Conservation (phyloP, 2,329 filamentous ascomycete genomes). For the Neoscytalidium dimidiatum region DNA sequence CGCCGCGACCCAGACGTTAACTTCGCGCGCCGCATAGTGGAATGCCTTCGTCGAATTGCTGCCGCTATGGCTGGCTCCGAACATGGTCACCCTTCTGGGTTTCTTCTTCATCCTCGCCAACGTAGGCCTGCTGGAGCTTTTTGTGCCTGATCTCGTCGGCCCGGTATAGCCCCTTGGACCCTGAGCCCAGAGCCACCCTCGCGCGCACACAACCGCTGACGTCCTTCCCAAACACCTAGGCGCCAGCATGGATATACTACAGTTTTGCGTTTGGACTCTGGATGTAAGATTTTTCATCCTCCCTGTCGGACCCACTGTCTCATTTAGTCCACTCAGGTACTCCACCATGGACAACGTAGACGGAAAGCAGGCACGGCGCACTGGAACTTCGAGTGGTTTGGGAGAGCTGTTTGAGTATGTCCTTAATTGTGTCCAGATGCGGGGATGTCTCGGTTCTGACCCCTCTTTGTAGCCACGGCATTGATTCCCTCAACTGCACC, state of each 20-base stretch:
- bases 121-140: conserved; percentile 71
- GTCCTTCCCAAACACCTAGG: conserved; percentile 50
- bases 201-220: conserved; percentile 9
- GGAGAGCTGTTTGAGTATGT: conserved; percentile 90
- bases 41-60: conserved; percentile 91
- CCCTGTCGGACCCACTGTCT: conserved; percentile 6
- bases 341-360: conserved; percentile 99
- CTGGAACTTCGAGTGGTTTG: conserved; percentile 89
- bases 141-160: conserved; percentile 86
- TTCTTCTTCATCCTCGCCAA: conserved; percentile 94
- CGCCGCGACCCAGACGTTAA: conserved; percentile 26
- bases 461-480: conserved; percentile 67
- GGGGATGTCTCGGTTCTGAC: background rate
- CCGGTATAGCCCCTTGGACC: conserved; percentile 61
- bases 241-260: conserved; percentile 89
- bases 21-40: conserved; percentile 64
- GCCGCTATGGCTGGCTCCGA: conserved; percentile 94
- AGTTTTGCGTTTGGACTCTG: conserved; percentile 95
- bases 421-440: conserved; percentile 8
- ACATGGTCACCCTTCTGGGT: conserved; percentile 93
- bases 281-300: conserved; percentile 60
- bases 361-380: conserved; percentile 93
- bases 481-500: conserved; percentile 97
- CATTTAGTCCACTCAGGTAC: conserved; percentile 52
- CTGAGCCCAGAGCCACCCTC: background rate